Evolutionary conservation across 495 filamentous ascomycete species (phyloP), one percentile per base, ranked within the genome.

Genomic region (Daldinia decipiens): DNA sequence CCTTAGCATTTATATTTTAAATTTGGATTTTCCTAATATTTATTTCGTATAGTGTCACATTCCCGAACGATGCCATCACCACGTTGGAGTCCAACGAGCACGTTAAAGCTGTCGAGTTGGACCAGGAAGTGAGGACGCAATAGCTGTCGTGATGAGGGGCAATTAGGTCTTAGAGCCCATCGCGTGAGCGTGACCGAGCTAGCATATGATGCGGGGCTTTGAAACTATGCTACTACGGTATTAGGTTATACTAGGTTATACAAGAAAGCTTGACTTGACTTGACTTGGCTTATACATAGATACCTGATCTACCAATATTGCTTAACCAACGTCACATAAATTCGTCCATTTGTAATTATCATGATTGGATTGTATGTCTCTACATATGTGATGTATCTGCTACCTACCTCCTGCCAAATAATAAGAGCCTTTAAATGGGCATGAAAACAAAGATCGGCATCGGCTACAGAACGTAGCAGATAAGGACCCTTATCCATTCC

Each of bases 81-180:
- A 85, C 87, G 2, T 81, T 98, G 56, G 81, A 87, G 67, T 82
- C 80, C 26, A 84, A 88, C 79, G 87, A 92, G 15, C 85, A 93
- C 64, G 83, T 97, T 75, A 85, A 92, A 59, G 75, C 32, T 38
- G 89, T 97, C 32, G 95, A 98, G 83, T 63, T 77, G 68, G 93
- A 97, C 77, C 78, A 79, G 6, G 87, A 88, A 68, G 87, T 96
- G 17, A 87, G 68, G 67, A 96, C 87, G 13, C 91, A 95, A 84
- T 94, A 87, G 36, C n/a, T 54, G 57, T 62, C 43, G 36, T 26
- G 43, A 59, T 68, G 70, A 73, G 70, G 70, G 61, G 70, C 65
- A 73, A 65, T 61, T 39, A 53, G 70, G 57, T 56, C 4, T 56
- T 19, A 15, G 45, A 24, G 52, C 29, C 29, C 29, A 43, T 72